Evolutionary conservation across 257 asterid genomes (phyloP).

Genomic region (Solanum etuberosum): DNA sequence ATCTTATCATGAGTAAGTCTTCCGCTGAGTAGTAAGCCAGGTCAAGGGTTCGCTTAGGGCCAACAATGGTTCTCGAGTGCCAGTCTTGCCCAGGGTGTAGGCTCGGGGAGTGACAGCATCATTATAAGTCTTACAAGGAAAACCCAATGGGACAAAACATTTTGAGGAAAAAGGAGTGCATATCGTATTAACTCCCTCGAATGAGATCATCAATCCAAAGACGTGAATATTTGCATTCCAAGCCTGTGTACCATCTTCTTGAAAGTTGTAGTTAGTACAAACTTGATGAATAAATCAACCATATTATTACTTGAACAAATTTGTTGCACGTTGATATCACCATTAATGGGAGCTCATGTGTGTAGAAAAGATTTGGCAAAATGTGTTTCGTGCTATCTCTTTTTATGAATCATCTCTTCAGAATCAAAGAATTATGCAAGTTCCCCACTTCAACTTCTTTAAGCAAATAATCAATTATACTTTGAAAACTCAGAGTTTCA

Average conservation of each 20-base stretch:
- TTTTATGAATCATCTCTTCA: no score
- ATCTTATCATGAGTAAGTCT: no score
- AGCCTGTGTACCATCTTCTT: not conserved
- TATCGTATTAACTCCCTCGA: not conserved
- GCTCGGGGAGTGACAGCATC: no score
- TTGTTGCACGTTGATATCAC: not conserved
- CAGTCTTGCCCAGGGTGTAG: no score
- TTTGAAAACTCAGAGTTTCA: not conserved
- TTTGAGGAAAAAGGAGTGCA: not conserved
- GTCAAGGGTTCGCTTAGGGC: no score
- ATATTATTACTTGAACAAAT: not conserved
- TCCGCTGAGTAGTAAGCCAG: no score
- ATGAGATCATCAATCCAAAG: not conserved
- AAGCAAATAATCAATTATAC: not conserved
- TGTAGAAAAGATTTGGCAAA: not conserved
- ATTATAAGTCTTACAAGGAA: not conserved
- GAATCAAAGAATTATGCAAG: not conserved
- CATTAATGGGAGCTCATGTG: not conserved
- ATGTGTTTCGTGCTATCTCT: not conserved
- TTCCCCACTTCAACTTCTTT: not conserved
- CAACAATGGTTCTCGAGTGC: no score
- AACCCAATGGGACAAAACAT: not conserved
- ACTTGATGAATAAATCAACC: not conserved
- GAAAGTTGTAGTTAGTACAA: not conserved
- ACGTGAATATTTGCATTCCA: not conserved